phyloP scores from a whole-genome alignment of 2,329 filamentous ascomycete species.

The Calonectria pteridis region DNA sequence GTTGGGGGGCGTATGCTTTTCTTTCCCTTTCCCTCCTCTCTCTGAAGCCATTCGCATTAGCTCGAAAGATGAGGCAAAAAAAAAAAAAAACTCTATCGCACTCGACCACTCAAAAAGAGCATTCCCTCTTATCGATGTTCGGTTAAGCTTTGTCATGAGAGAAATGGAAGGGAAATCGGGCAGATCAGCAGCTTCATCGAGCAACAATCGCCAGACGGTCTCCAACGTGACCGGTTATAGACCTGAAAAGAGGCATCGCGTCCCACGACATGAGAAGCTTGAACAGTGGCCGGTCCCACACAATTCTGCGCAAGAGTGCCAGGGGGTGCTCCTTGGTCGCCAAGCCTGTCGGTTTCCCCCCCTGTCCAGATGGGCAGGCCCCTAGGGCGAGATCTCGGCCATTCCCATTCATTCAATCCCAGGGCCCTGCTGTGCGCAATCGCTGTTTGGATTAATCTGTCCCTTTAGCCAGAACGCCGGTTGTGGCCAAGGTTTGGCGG shows the following conservation, averaged over 20 bases:
- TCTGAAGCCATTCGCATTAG: background rate
- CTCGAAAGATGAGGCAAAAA: background rate
- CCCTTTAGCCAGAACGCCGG: background rate
- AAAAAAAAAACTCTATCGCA: background rate
- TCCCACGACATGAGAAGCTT: constrained; percentile 1
- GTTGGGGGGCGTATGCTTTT: background rate
- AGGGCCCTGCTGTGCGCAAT: constrained; percentile 28
- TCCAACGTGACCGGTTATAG: constrained; percentile 3
- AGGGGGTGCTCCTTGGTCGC: constrained; percentile 33
- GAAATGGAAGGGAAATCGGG: background rate
- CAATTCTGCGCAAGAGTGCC: constrained; percentile 26
- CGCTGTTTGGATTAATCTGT: constrained; percentile 2
- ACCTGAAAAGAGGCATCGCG: background rate
- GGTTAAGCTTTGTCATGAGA: constrained; percentile 3
- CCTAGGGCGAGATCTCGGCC: constrained; percentile 39
- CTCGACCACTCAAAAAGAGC: background rate
- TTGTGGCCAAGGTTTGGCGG: background rate
- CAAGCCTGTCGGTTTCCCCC: constrained; percentile 36
- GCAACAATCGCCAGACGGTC: constrained; percentile 6
- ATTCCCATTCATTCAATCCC: constrained; percentile 33
- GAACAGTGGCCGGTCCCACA: constrained; percentile 30
- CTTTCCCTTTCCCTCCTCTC: background rate
- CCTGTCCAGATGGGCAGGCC: constrained; percentile 29
- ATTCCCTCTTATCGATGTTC: constrained; percentile 4
- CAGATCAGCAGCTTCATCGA: constrained; percentile 10